Conservation (phyloP, 2,329 filamentous ascomycete genomes). For the Dothistroma septosporum region DNA sequence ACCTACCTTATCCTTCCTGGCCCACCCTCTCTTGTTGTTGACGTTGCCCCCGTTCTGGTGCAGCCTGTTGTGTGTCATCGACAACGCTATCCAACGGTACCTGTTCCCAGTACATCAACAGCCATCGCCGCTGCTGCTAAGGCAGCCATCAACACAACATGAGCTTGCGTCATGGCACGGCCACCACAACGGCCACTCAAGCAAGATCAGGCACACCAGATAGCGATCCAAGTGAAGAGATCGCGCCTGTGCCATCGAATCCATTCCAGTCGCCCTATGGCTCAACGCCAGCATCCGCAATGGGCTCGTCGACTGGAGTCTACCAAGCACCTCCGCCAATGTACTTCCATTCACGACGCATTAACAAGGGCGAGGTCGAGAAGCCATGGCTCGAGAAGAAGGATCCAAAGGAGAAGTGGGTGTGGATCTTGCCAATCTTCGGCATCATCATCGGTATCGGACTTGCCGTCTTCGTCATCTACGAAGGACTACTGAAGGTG, state of each 20-base stretch:
- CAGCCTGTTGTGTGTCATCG: not conserved
- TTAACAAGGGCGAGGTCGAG: constrained; percentile 68
- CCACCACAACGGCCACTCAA: constrained; percentile 32
- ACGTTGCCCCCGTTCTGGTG: not conserved
- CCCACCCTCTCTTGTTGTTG: not conserved
- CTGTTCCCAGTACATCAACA: not conserved
- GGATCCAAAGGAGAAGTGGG: constrained; percentile 80
- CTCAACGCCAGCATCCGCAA: constrained; percentile 43
- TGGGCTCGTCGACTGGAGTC: constrained; percentile 41
- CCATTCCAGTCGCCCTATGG: constrained; percentile 41
- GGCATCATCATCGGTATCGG: constrained; percentile 66
- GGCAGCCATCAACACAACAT: constrained; percentile 15
- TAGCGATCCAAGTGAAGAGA: constrained; percentile 27
- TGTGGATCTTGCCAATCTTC: constrained; percentile 71
- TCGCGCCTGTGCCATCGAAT: constrained; percentile 29
- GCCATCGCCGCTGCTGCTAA: not conserved
- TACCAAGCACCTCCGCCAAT: constrained; percentile 29
- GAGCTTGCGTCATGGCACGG: constrained; percentile 29
- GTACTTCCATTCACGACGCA: constrained; percentile 70
- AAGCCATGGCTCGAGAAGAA: constrained; percentile 72
- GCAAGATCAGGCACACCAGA: constrained; percentile 39
- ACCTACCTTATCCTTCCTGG: not conserved
- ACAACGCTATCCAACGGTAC: not conserved
- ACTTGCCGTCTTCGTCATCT: constrained; percentile 67
- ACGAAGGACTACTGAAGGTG: constrained; percentile 68